phyloP scores from a whole-genome alignment of 495 filamentous ascomycete species.

The Tuber microsphaerosporum region DNA sequence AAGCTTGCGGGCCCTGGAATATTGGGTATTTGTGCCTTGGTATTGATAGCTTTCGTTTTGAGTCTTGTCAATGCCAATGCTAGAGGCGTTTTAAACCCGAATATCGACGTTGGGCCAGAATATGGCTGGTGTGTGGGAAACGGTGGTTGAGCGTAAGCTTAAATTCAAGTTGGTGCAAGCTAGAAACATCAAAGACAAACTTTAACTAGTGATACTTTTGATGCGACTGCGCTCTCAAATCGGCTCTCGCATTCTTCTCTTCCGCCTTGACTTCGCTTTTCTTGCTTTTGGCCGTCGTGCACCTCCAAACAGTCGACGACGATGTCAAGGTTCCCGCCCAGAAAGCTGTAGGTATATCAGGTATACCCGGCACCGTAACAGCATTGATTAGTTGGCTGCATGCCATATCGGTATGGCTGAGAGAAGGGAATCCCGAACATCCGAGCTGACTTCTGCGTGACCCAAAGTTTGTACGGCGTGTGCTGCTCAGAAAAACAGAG shows the following conservation, averaged over 20 bases:
- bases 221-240: constrained; percentile 92
- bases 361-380: constrained; percentile 72
- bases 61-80: constrained; percentile 73
- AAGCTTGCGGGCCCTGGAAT: constrained; percentile 87
- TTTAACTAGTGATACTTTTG: constrained; percentile 64
- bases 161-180: background rate
- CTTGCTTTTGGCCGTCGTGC: constrained; percentile 72
- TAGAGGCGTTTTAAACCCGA: constrained; percentile 54
- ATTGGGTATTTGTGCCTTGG: constrained; percentile 81
- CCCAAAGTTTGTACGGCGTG: background rate
- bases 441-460: background rate
- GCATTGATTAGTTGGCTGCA: constrained; percentile 97
- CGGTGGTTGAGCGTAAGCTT: constrained; percentile 70
- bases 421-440: constrained; percentile 26
- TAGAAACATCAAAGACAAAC: constrained; percentile 10
- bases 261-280: constrained; percentile 85
- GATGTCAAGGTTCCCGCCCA: constrained; percentile 46
- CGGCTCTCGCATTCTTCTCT: constrained; percentile 97
- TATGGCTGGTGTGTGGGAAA: constrained; percentile 99
- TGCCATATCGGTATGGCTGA: constrained; percentile 93
- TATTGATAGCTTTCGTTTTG: constrained; percentile 89
- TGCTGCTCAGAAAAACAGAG: background rate
- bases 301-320: constrained; percentile 50
- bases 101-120: constrained; percentile 63
- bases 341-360: constrained; percentile 62